Conservation (phyloP, 352 stramenopile genomes). For the Phytophthora sp. region DNA sequence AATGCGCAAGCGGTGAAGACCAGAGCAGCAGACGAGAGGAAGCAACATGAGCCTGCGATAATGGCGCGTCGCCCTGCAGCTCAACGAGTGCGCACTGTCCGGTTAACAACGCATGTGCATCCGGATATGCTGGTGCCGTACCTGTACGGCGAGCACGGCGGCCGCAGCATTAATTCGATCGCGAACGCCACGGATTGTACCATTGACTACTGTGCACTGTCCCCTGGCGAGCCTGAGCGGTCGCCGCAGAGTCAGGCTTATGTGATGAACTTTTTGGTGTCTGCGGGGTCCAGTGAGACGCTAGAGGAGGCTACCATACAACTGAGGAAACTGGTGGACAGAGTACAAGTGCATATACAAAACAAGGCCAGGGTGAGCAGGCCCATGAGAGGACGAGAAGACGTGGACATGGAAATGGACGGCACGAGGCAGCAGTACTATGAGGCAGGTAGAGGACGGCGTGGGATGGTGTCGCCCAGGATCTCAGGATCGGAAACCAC, state of each 20-base stretch:
- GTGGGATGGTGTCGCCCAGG: conserved; percentile 4
- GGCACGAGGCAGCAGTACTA: not conserved
- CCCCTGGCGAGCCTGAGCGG: conserved; percentile 48
- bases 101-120: conserved; percentile 55
- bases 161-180: conserved; percentile 58
- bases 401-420: conserved; percentile 1
- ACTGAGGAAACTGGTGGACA: conserved; percentile 52
- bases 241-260: conserved; percentile 36
- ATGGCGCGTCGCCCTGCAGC: not conserved
- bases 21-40: not conserved
- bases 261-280: conserved; percentile 70
- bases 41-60: not conserved
- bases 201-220: conserved; percentile 73
- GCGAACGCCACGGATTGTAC: conserved; percentile 52
- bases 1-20: not conserved
- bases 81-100: conserved; percentile 64
- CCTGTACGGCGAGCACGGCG: conserved; percentile 60
- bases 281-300: conserved; percentile 45
- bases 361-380: conserved; percentile 40
- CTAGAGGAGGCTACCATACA: conserved; percentile 54
- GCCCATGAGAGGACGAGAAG: not conserved
- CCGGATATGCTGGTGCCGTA: conserved; percentile 66
- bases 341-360: conserved; percentile 57
- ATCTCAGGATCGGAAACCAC: not conserved
- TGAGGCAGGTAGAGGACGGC: conserved; percentile 4